Base-by-base conservation (phyloP, 805 yeast genomes). In the Scheffersomyces ergatensis region DNA sequence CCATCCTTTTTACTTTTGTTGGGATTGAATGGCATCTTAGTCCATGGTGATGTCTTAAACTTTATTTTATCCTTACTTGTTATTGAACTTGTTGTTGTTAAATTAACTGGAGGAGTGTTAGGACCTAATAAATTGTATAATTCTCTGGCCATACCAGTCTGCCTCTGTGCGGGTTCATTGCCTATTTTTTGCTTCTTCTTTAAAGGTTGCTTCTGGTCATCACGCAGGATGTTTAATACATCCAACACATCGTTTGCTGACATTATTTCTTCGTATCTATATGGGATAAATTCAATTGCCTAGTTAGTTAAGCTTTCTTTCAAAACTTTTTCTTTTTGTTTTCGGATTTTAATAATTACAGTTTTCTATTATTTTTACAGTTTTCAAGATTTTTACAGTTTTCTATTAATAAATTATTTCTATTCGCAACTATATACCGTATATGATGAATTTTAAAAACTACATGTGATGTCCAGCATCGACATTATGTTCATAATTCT, bases 51-150 rank as follows among this genome's bases (percentile, higher is more conserved):
- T 0, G 88, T 84, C 45, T 80, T 83, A 15, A 76, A 70, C 43
- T 78, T 78, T 38, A 87, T 71, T 49, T 80, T 76, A 44, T 82
- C 87, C 47, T 83, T 84, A 55, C 82, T 82, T 47, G 79, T 74
- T 18, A 27, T 45, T 76, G 76, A n/a, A 74, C 76, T 6, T 76
- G 42, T 47, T 30, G 50, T 42, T 3, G 55, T 36, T n/a, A 70
- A 41, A 42, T 47, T 61, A n/a, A 69, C 78, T 0, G 98, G 90
- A 1, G 99, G 97, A 2, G 95, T 81, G 60, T 89, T 89, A 30
- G 93, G 90, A 4, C 99, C 99, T 31, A 93, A 69, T 39, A 95
- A 72, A 48, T 85, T 85, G 62, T 85, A 90, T 39, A 93, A 69
- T 59, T 93, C 99, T 50, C 98, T 76, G 47, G 87, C 90, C 79